Percentiles rank a stretch among this genome's conserved stretches.
Evolutionary conservation across 2,329 filamentous ascomycete genomes (phyloP).

Genomic region (Apiospora hydei): DNA sequence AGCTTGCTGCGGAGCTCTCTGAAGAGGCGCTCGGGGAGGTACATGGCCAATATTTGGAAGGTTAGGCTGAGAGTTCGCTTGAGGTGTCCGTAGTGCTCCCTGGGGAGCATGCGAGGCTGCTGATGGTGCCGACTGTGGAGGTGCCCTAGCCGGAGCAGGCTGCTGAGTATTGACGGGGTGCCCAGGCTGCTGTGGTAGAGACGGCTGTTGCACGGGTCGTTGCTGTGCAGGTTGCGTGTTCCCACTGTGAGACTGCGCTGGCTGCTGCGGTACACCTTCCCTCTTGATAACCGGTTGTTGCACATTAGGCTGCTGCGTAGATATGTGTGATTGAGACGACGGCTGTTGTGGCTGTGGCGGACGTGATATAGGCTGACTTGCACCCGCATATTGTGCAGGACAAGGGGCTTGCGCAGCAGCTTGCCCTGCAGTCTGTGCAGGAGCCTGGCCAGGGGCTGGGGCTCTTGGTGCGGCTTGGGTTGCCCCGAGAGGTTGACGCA

Average conservation of each 20-base stretch:
- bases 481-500: neutral
- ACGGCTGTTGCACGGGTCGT: slow-evolving; percentile 2
- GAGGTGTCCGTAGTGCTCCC: neutral
- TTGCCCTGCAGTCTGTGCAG: neutral
- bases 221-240: neutral
- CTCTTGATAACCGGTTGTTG: neutral
- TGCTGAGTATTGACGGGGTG: neutral
- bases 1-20: neutral
- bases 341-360: slow-evolving; percentile 7
- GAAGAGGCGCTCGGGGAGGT: neutral
- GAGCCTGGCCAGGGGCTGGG: neutral
- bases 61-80: neutral
- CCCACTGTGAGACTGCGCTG: neutral
- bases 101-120: slow-evolving; percentile 2
- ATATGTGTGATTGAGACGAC: slow-evolving; percentile 1
- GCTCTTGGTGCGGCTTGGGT: neutral
- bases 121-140: neutral
- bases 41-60: neutral
- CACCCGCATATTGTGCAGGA: slow-evolving; percentile 1
- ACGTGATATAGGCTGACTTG: neutral
- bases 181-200: neutral
- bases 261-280: slow-evolving; percentile 1
- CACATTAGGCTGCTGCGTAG: slow-evolving; percentile 11
- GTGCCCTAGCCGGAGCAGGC: neutral
- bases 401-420: neutral